Conservation (phyloP, 805 yeast genomes). For the Sugiyamaella smithiae region DNA sequence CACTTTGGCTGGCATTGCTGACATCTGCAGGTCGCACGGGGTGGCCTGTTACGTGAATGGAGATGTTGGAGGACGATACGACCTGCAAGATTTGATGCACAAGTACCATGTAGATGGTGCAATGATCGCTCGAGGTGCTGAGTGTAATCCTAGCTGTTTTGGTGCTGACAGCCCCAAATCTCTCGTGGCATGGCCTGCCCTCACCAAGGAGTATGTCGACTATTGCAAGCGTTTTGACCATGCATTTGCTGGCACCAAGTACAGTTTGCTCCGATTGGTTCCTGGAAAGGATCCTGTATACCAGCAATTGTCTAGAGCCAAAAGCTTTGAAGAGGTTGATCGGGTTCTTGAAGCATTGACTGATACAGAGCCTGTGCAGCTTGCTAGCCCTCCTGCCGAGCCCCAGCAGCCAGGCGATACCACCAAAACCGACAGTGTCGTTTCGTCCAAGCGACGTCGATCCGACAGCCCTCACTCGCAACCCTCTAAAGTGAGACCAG, state of each 20-base stretch:
- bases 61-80: slow-evolving; percentile 53
- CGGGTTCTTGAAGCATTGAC: neutral
- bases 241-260: slow-evolving; percentile 72
- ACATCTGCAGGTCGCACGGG: slow-evolving; percentile 56
- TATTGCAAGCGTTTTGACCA: slow-evolving; percentile 58
- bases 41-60: slow-evolving; percentile 85
- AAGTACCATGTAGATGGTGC: slow-evolving; percentile 67
- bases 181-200: slow-evolving; percentile 52
- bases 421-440: neutral
- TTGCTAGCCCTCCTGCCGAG: no score
- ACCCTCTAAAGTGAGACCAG: neutral
- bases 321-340: slow-evolving; percentile 35
- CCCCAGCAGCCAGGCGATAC: neutral
- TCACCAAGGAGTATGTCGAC: slow-evolving; percentile 54
- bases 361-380: no score
- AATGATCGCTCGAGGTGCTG: slow-evolving; percentile 93
- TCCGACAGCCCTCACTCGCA: neutral
- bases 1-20: slow-evolving; percentile 59
- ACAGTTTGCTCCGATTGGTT: slow-evolving; percentile 69
- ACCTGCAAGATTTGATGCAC: slow-evolving; percentile 50
- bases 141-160: slow-evolving; percentile 80
- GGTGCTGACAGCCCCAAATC: slow-evolving; percentile 21
- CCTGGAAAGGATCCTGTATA: slow-evolving; percentile 71
- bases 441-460: neutral
- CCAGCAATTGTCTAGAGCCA: slow-evolving; percentile 53